Evolutionary conservation across 495 filamentous ascomycete genomes (phyloP).

Genomic region (Aspergillus heteromorphus): DNA sequence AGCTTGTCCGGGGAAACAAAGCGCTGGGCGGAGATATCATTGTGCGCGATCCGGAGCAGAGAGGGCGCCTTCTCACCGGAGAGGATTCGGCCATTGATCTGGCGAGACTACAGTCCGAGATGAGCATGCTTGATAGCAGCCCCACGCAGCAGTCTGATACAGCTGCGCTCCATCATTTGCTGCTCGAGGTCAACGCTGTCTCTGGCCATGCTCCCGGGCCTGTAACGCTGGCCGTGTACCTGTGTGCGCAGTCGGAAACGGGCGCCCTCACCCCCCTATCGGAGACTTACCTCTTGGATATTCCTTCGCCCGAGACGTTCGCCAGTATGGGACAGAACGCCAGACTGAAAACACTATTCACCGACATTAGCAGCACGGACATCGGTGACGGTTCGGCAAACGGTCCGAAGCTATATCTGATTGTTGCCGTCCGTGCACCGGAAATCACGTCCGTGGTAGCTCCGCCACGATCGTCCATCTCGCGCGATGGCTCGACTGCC

Average conservation of each 20-base stretch:
- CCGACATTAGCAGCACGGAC: slow-evolving; percentile 74
- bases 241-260: slow-evolving; percentile 64
- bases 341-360: slow-evolving; percentile 79
- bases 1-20: slow-evolving; percentile 89
- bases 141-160: slow-evolving; percentile 62
- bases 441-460: slow-evolving; percentile 45
- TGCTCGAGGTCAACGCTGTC: slow-evolving; percentile 77
- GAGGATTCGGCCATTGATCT: slow-evolving; percentile 92
- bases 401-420: slow-evolving; percentile 67
- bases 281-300: slow-evolving; percentile 75
- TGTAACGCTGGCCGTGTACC: slow-evolving; percentile 71
- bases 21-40: slow-evolving; percentile 87
- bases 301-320: slow-evolving; percentile 66
- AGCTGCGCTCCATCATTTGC: slow-evolving; percentile 73
- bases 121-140: slow-evolving; percentile 84
- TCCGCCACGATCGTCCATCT: slow-evolving; percentile 26
- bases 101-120: slow-evolving; percentile 84
- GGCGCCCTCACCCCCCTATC: slow-evolving; percentile 62
- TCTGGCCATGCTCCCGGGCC: slow-evolving; percentile 65
- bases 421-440: slow-evolving; percentile 71
- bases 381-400: slow-evolving; percentile 69
- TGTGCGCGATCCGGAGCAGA: slow-evolving; percentile 76
- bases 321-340: slow-evolving; percentile 50
- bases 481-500: slow-evolving; percentile 33
- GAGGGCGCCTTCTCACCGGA: slow-evolving; percentile 81